Evolutionary conservation across 2,329 filamentous ascomycete genomes (phyloP), one percentile per base, ranked within the genome.

Genomic region (Clarireedia monteithiana): DNA sequence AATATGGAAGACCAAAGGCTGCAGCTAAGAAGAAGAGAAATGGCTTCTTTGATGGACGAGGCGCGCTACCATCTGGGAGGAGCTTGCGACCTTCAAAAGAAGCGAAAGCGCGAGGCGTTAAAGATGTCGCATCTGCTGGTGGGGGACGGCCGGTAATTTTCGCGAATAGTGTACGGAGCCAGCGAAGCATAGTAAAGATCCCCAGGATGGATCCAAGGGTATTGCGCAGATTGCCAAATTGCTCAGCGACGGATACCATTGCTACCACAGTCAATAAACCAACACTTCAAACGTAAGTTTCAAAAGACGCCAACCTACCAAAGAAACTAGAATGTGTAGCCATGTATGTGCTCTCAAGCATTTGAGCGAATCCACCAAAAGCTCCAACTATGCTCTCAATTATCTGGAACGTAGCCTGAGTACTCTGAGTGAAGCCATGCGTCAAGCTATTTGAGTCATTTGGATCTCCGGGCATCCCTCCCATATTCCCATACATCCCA

Each of bases 331-430:
- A 96, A 73, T 99, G 94, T 0, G 94, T 99, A 30, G 95, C 94
- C 95, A 99, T 99, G 67, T 96, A 99, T 10, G 94, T 97, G 76
- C 94, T 97, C 74, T 99, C 94, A 27, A 99, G 80, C 94, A 99
- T 99, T 76, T 99, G 94, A 12, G 95, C 90, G 69, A 99, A 97
- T 0, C 95, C 94, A 20, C 91, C 91, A 76, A 99, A 99, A 2
- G 94, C 91, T 24, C 90, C 89, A 14, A 99, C 94, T 57, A 99
- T 88, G 64, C 91, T 94, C 75, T 99, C 94, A 51, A 99, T 90
- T 80, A 99, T 90, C 77, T 97, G 94, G 69, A 99, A 99, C 0
- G 94, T 99, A 10, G 92, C 89, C 66, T 94, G 89, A 0, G 95
- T 99, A 75, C 88, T 94, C 72, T 95, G 91, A 69, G 85, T 89